Evolutionary conservation across 2,329 filamentous ascomycete genomes (phyloP).

Genomic region (Penicillium sp.): DNA sequence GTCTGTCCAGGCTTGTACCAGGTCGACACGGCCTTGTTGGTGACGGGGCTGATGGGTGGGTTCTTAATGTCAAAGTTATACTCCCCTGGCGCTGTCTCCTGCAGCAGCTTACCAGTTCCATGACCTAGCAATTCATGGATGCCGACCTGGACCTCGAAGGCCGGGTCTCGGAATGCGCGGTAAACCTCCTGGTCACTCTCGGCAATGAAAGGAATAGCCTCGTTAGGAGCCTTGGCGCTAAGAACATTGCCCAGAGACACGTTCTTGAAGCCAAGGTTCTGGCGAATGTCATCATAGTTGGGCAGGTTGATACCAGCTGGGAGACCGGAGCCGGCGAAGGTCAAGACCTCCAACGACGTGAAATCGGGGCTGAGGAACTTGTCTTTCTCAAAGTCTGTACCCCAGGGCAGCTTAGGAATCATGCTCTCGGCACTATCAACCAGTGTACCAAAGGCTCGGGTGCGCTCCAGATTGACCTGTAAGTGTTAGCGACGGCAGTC

Average conservation of each 20-base stretch:
- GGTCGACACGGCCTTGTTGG: constrained; percentile 71
- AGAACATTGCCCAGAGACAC: constrained; percentile 88
- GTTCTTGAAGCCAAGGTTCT: constrained; percentile 67
- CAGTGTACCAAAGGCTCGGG: constrained; percentile 79
- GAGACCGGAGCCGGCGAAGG: constrained; percentile 67
- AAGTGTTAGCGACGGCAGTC: constrained; percentile 28
- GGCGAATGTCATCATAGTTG: constrained; percentile 61
- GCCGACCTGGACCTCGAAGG: constrained; percentile 94
- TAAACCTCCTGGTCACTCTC: constrained; percentile 75
- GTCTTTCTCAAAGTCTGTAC: constrained; percentile 88
- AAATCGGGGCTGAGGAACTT: constrained; percentile 95
- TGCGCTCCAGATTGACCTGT: constrained; percentile 80
- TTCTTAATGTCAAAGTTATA: constrained; percentile 87
- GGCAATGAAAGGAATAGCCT: constrained; percentile 87
- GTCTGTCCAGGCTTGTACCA: constrained; percentile 97
- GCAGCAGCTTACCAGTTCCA: constrained; percentile 88
- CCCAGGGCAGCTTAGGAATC: constrained; percentile 89
- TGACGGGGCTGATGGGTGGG: constrained; percentile 78
- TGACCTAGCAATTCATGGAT: constrained; percentile 88
- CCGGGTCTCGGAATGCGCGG: constrained; percentile 76
- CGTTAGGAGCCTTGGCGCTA: constrained; percentile 85
- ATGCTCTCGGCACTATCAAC: constrained; percentile 77
- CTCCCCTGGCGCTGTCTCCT: constrained; percentile 76
- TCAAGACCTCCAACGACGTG: constrained; percentile 87
- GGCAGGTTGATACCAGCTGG: constrained; percentile 60